A percentile compares a stretch with the other conserved stretches of the same genome.
These are phyloP conservation scores for Camelina neglecta DNA, from an alignment of 345 rosid genomes.

Conservation along the genomic window DNA sequence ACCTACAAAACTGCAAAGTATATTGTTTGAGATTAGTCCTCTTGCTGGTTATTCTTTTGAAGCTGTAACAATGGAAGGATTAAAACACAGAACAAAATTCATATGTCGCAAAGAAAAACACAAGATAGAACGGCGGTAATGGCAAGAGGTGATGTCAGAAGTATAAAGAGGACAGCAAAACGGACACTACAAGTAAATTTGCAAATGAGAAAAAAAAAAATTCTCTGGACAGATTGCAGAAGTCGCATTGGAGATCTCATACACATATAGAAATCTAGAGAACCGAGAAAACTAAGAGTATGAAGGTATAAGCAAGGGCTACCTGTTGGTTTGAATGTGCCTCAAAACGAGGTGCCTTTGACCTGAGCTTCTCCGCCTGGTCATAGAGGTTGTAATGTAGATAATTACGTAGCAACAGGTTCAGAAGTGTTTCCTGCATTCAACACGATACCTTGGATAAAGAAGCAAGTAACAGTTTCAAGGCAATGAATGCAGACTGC, in stretches of 20 bases:
- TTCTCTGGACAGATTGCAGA: slow-evolving; percentile 15
- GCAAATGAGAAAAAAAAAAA: slow-evolving; percentile 8
- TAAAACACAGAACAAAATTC: neutral
- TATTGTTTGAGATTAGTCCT: neutral
- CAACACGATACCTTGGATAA: slow-evolving; percentile 1
- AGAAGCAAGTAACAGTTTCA: slow-evolving; percentile 31
- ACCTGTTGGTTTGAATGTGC: slow-evolving; percentile 97
- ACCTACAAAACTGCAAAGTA: slow-evolving; percentile 76
- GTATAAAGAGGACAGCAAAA: slow-evolving; percentile 3
- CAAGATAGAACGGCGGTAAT: neutral
- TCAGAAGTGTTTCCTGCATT: slow-evolving; percentile 88
- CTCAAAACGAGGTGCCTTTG: slow-evolving; percentile 94
- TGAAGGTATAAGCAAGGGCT: slow-evolving; percentile 3
- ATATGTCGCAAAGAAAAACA: slow-evolving; percentile 2
- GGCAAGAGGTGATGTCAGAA: slow-evolving; percentile 6
- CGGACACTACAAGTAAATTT: neutral
- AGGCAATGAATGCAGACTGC: neutral
- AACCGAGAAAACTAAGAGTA: neutral
- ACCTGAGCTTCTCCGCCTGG: slow-evolving; percentile 92
- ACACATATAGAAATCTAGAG: slow-evolving; percentile 25
- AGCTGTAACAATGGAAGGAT: neutral
- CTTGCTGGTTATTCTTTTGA: neutral
- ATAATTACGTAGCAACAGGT: slow-evolving; percentile 79
- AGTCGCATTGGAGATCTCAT: slow-evolving; percentile 4
- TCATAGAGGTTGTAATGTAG: slow-evolving; percentile 88